Conservation (phyloP, 352 stramenopile genomes). For the Phytopythium delawarense region DNA sequence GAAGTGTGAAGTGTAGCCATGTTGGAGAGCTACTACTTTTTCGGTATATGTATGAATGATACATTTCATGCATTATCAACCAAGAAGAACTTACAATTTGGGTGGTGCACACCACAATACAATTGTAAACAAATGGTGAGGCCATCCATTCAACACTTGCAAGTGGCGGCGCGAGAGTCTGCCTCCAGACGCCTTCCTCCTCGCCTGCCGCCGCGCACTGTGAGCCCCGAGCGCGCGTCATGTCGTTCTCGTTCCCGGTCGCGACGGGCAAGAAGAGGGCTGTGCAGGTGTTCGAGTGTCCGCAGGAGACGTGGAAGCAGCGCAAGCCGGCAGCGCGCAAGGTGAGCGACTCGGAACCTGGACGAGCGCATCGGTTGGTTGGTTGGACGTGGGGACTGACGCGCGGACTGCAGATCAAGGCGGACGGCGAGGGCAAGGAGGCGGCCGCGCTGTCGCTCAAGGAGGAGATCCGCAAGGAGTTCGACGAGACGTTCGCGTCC, state of each 20-base stretch:
- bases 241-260: conserved; percentile 71
- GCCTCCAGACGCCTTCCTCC: not conserved
- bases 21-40: not conserved
- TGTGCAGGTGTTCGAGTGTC: conserved; percentile 77
- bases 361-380: not conserved
- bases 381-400: not conserved
- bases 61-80: no score
- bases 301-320: conserved; percentile 68
- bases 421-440: conserved; percentile 21
- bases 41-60: not conserved
- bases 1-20: conserved; percentile 2
- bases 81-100: no score
- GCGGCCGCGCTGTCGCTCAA: conserved; percentile 36
- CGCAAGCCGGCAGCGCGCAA: conserved; percentile 22
- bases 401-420: conserved; percentile 8
- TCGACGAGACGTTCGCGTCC: conserved; percentile 66
- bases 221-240: conserved; percentile 2
- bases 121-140: no score
- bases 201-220: not conserved
- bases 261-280: conserved; percentile 71
- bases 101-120: no score
- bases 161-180: not conserved
- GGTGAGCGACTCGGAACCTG: conserved; percentile 9
- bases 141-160: not conserved
- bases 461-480: conserved; percentile 74